A percentile compares a stretch with the other conserved stretches of the same genome.
These are phyloP conservation scores for Gossypium gossypioides DNA, from an alignment of 441 rosid genomes.

Conservation along the genomic window DNA sequence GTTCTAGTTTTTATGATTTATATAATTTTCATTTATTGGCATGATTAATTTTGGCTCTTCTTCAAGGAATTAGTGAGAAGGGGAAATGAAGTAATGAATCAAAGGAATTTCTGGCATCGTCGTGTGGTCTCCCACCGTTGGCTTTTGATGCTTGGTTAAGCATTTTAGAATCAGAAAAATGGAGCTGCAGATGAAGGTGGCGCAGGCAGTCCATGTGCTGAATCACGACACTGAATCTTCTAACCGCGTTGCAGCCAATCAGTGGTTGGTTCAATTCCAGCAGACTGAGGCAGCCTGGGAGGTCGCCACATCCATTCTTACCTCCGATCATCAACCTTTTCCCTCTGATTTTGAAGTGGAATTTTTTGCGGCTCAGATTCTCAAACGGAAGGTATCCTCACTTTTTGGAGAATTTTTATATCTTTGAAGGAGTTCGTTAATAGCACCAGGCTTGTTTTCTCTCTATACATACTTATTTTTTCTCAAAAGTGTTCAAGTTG, in stretches of 20 bases:
- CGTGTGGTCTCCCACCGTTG: background rate
- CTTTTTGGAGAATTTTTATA: background rate
- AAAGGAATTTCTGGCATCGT: background rate
- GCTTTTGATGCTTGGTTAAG: slow-evolving; percentile 1
- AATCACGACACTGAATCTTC: slow-evolving; percentile 83
- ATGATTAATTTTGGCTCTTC: background rate
- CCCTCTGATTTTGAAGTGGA: slow-evolving; percentile 62
- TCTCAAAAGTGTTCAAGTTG: background rate
- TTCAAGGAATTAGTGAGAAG: slow-evolving; percentile 1
- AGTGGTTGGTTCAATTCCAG: slow-evolving; percentile 92
- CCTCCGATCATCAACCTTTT: slow-evolving; percentile 47
- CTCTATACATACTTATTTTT: background rate
- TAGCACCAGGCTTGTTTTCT: background rate
- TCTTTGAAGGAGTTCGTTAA: background rate
- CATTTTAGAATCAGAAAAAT: slow-evolving; percentile 20
- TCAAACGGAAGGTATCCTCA: slow-evolving; percentile 63
- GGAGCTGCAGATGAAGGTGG: slow-evolving; percentile 82
- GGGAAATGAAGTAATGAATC: slow-evolving; percentile 9
- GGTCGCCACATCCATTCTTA: slow-evolving; percentile 79
- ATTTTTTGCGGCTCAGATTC: slow-evolving; percentile 94
- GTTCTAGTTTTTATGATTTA: background rate
- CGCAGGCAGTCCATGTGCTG: slow-evolving; percentile 81
- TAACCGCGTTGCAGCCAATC: slow-evolving; percentile 93
- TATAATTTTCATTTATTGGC: background rate
- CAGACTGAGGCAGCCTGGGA: slow-evolving; percentile 81